phyloP scores from a whole-genome alignment of 148 eudicot genomes.

The Vaccinium corymbosum region DNA sequence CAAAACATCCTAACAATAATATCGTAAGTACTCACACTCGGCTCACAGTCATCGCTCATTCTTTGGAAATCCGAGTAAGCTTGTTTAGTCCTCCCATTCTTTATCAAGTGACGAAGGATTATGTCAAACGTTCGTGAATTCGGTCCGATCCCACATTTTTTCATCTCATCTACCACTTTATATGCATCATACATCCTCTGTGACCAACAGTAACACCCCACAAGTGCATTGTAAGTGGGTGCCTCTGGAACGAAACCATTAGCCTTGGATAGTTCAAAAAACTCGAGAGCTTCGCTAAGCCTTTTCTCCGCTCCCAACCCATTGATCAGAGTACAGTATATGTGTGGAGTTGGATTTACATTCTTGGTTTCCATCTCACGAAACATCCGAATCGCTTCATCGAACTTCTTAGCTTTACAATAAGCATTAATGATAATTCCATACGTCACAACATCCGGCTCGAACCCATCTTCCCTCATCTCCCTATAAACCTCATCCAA shows the following conservation, averaged over 20 bases:
- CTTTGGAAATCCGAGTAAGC: conserved; percentile 58
- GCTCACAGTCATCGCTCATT: conserved; percentile 58
- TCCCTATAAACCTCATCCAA: conserved; percentile 66
- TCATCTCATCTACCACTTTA: conserved; percentile 70
- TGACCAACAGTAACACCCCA: conserved; percentile 80
- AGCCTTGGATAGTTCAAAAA: conserved; percentile 55
- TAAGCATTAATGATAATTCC: conserved; percentile 80
- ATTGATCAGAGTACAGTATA: conserved; percentile 76
- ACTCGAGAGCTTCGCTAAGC: conserved; percentile 58
- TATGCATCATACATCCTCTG: conserved; percentile 65
- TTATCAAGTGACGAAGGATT: conserved; percentile 70
- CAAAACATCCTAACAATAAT: conserved; percentile 85
- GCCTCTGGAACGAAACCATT: conserved; percentile 48
- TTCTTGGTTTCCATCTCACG: conserved; percentile 56
- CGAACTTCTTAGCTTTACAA: conserved; percentile 54
- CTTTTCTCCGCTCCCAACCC: conserved; percentile 66
- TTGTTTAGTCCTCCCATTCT: conserved; percentile 44
- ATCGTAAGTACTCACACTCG: conserved; percentile 59
- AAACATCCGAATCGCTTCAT: conserved; percentile 50
- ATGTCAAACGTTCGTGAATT: conserved; percentile 75
- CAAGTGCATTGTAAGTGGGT: conserved; percentile 79
- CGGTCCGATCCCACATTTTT: conserved; percentile 58
- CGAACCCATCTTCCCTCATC: conserved; percentile 69
- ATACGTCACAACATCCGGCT: conserved; percentile 73
- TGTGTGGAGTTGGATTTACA: conserved; percentile 55